Conservation (phyloP, 345 rosid genomes). For the Capsella bursapastoris region DNA sequence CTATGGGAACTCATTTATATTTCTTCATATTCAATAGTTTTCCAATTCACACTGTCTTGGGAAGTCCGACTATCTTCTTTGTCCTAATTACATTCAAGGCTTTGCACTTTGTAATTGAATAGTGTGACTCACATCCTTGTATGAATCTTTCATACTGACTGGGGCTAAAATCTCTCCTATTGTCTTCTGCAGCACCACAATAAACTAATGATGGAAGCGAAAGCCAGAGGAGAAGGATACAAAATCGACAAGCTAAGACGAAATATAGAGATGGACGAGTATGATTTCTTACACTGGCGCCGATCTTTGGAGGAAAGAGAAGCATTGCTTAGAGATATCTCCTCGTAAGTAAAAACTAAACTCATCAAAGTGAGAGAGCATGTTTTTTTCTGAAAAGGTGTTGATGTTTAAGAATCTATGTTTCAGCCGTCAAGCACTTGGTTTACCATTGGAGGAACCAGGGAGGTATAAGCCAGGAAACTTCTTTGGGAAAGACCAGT, state of each 20-base stretch:
- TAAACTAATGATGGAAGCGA: slow-evolving; percentile 69
- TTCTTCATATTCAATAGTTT: neutral
- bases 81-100: neutral
- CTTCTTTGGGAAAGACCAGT: slow-evolving; percentile 85
- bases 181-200: slow-evolving; percentile 62
- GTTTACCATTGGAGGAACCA: slow-evolving; percentile 93
- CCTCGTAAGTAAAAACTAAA: slow-evolving; percentile 58
- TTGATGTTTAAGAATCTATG: slow-evolving; percentile 19
- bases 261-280: slow-evolving; percentile 93
- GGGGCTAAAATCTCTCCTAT: slow-evolving; percentile 17
- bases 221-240: slow-evolving; percentile 75
- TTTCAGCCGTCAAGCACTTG: slow-evolving; percentile 78
- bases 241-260: slow-evolving; percentile 72
- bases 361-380: slow-evolving; percentile 2
- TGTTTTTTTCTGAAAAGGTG: slow-evolving; percentile 2
- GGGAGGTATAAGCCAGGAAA: slow-evolving; percentile 83
- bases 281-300: slow-evolving; percentile 83
- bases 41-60: neutral
- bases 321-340: slow-evolving; percentile 90
- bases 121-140: slow-evolving; percentile 1
- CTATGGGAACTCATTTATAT: neutral
- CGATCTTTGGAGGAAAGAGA: slow-evolving; percentile 95
- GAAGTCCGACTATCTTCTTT: neutral
- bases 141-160: slow-evolving; percentile 8
- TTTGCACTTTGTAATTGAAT: neutral